phyloP scores from a whole-genome alignment of 208 protist species.

The Crithidia acanthocephali region DNA sequence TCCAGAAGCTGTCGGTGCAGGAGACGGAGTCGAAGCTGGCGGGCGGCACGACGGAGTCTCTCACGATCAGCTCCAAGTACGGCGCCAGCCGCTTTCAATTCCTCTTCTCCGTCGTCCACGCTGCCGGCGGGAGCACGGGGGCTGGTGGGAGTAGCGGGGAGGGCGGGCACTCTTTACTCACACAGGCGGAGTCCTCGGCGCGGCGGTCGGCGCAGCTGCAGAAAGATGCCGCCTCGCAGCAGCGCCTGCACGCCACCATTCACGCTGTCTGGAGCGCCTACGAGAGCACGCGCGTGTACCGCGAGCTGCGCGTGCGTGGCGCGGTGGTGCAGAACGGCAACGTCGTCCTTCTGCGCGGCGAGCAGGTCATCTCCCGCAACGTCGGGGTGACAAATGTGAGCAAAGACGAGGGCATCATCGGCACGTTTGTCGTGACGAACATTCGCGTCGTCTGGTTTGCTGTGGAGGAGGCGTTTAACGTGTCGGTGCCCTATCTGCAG shows the following conservation, averaged over 20 bases:
- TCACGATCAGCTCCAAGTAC: conserved; percentile 92
- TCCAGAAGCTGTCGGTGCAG: conserved; percentile 89
- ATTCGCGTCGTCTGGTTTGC: conserved; percentile 96
- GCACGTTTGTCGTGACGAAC: conserved; percentile 95
- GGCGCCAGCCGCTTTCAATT: conserved; percentile 92
- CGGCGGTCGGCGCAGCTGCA: neutral
- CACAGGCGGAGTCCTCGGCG: neutral
- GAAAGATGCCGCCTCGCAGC: conserved; percentile 1
- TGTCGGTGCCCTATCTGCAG: conserved; percentile 96
- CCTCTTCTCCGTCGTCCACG: conserved; percentile 91
- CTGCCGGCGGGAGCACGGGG: neutral
- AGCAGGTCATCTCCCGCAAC: conserved; percentile 89
- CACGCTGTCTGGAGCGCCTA: conserved; percentile 90
- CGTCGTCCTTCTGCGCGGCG: conserved; percentile 84
- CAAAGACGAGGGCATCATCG: conserved; percentile 89
- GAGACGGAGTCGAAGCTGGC: conserved; percentile 74
- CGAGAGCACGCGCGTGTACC: conserved; percentile 92
- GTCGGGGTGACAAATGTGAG: conserved; percentile 93
- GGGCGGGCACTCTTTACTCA: neutral
- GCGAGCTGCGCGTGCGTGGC: conserved; percentile 94
- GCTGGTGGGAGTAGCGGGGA: too few relatives aligned
- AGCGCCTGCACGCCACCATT: conserved; percentile 32
- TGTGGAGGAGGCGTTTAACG: conserved; percentile 93
- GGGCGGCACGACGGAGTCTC: conserved; percentile 78
- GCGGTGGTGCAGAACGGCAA: conserved; percentile 89